Evolutionary conservation across 768 basidiomycete species (phyloP), one percentile per base, ranked within the genome.

Genomic region (Suillus spraguei): DNA sequence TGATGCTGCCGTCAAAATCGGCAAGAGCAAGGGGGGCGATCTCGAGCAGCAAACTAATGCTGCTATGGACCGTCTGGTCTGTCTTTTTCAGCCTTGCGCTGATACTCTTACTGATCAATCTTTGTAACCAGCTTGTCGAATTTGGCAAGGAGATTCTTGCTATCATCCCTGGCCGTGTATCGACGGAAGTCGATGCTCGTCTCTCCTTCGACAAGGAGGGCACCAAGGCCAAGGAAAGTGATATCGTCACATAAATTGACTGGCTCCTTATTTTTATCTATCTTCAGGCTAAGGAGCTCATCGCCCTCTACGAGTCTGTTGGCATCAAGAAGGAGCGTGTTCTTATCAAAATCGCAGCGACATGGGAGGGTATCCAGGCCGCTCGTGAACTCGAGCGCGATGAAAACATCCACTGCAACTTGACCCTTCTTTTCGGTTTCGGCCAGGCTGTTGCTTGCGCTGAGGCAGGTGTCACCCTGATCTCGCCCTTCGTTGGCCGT

Each of bases 301-400:
- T 99, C 70, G 88, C 88, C 42, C 89, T 99, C 65, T 99, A 99
- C 83, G 86, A 95, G 41, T 92, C 92, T n/a, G 76, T 95, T 67
- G 97, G 97, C 67, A 88, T 99, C 81, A 82, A 87, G 75, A 94
- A 92, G 81, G 95, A 99, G 49, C 94, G 97, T 66, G 83, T 99
- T 66, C 83, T 99, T 70, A 98, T 99, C 88, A 99, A 99, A 84
- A 98, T 99, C 74, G 97, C 97, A 36, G 97, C 97, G 46, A 96
- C 96, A 55, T 99, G 94, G 93, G 97, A 99, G 80, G 97, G 97
- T 79, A 99, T 99, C 81, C 97, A 99, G 79, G 97, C 97, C 64
- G 97, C 97, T 42, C 89, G 95, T 66, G 90, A 96, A 78, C 90
- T 99, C 68, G 97, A 99, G 83, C 78, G 85, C 65, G 91, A 97